A percentile compares a stretch with the other conserved stretches of the same genome.
These are phyloP conservation scores for Trypanosoma scelopori DNA, from an alignment of 208 protist species.

Conservation along the genomic window DNA sequence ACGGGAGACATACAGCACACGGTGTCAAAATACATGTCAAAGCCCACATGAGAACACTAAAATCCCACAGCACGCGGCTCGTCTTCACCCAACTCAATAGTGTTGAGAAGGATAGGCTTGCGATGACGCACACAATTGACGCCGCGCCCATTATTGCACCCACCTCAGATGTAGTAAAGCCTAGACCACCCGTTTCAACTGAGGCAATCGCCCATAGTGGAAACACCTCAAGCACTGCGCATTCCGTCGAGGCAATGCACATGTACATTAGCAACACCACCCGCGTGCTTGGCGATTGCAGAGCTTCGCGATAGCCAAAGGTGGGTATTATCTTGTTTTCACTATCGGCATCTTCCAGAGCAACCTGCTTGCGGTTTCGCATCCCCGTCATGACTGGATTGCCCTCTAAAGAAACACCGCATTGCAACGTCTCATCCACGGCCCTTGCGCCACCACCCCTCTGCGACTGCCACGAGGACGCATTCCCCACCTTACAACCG, in stretches of 20 bases:
- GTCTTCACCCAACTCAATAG: conserved; percentile 27
- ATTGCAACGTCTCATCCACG: background rate
- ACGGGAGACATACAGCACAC: conserved; percentile 13
- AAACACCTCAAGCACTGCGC: conserved; percentile 37
- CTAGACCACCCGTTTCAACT: conserved; percentile 34
- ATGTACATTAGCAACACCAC: conserved; percentile 28
- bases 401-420: background rate
- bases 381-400: background rate
- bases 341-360: conserved; percentile 9
- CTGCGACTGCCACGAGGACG: background rate
- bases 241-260: conserved; percentile 23
- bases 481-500: background rate
- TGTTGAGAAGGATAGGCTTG: conserved; percentile 52
- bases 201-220: conserved; percentile 59
- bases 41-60: conserved; percentile 17
- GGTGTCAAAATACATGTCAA: conserved; percentile 10
- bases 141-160: conserved; percentile 48
- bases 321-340: conserved; percentile 2
- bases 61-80: conserved; percentile 22
- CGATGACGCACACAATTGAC: conserved; percentile 43
- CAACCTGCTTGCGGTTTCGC: conserved; percentile 12
- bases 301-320: conserved; percentile 30
- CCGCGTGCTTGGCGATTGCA: conserved; percentile 17
- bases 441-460: background rate
- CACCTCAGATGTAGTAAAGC: conserved; percentile 28